These are phyloP conservation scores for Ceratobasidium sp. DNA, from an alignment of 1,284 basidiomycete genomes.

Conservation along the genomic window DNA sequence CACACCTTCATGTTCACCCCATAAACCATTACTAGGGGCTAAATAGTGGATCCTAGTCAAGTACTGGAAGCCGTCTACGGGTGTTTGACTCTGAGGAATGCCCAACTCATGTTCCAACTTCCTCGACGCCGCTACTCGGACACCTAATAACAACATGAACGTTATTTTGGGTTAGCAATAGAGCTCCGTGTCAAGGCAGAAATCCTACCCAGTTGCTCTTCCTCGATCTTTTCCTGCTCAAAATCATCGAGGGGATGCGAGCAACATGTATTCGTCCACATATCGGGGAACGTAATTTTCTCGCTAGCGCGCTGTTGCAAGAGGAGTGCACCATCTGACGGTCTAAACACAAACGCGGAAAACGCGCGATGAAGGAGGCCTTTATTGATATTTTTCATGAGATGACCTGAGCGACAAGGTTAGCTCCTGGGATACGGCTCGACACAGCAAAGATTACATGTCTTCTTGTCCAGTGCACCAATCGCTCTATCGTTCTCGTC, in stretches of 20 bases:
- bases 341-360: constrained; percentile 96
- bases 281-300: constrained; percentile 99
- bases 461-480: constrained; percentile 96
- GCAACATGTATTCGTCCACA: constrained; percentile 99
- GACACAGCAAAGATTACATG: constrained; percentile 71
- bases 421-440: not conserved
- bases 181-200: not conserved
- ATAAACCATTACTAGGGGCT: constrained; percentile 90
- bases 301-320: constrained; percentile 95
- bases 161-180: not conserved
- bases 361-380: constrained; percentile 98
- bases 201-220: constrained; percentile 76
- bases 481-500: constrained; percentile 90
- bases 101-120: constrained; percentile 98
- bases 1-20: constrained; percentile 99
- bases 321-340: constrained; percentile 92
- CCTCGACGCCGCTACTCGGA: constrained; percentile 88
- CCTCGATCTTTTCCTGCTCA: constrained; percentile 81
- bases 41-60: constrained; percentile 98
- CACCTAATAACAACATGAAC: constrained; percentile 59
- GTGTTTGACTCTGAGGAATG: constrained; percentile 83
- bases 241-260: constrained; percentile 97
- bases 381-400: constrained; percentile 97
- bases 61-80: constrained; percentile 91
- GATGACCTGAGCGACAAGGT: constrained; percentile 74